Evolutionary conservation across 2,329 filamentous ascomycete species (phyloP), one percentile per base, ranked within the genome.

Genomic region (Ophiostoma montium): DNA sequence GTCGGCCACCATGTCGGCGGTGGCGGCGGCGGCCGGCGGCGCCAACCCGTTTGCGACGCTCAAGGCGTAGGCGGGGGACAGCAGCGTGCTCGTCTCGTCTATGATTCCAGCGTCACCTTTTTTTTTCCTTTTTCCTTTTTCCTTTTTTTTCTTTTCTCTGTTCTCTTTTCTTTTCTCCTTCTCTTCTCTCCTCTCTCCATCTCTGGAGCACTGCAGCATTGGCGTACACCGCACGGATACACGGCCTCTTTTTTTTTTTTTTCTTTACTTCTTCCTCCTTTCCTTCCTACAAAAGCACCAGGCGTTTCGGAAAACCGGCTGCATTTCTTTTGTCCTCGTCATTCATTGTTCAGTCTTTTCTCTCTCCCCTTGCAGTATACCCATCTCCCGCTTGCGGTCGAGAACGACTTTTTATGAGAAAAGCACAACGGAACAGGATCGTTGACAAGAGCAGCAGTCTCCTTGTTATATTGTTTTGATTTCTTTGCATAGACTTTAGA

Each of bases 1-100:
- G n/a, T 53, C 53, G 5, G 54, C 53, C 16, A 55, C 53, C 6
- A 51, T 47, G 3, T 50, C 55, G 3, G 55, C 53, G 13, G 55
- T 55, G 13, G 52, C 50, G 5, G 53, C 53, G 0, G 55, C 54
- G 5, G 53, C 53, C 0, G 54, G 53, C 8, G 52, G 52, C 18
- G 32, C 32, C 42, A 56, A 55, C 48, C 53, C 55, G 2, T 56
- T 56, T 36, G 44, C 50, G 30, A 43, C 33, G 27, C 18, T 19
- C 32, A 19, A 48, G 46, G 21, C 33, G 13, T 43, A 18, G 9
- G 15, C 35, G 7, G 13, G 23, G 8, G 8, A 27, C 4, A 5
- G 23, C n/a, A 43, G 21, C 30, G 30, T 16, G 16, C 11, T 23
- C n/a, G 6, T 18, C 1, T 23, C 7, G 2, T 19, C n/a, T 23